These are phyloP conservation scores for Neovahlkampfia damariscottae DNA, from an alignment of 78 protist genomes.

Conservation along the genomic window DNA sequence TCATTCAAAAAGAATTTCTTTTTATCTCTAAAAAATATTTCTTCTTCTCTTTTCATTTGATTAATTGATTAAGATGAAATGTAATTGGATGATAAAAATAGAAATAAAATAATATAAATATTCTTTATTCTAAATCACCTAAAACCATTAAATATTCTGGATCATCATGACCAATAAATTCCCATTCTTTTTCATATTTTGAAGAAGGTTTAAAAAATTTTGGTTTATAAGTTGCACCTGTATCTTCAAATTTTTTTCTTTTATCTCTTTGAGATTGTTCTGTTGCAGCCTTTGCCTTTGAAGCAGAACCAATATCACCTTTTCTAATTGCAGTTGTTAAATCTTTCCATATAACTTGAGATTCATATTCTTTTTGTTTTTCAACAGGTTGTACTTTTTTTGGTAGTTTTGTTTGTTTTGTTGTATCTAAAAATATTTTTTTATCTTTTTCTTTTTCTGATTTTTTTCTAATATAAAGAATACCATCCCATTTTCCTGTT, in stretches of 20 bases:
- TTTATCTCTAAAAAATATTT: too few relatives aligned
- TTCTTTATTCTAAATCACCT: neutral
- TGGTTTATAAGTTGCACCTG: neutral
- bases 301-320: neutral
- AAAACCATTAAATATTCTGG: too few relatives aligned
- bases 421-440: neutral
- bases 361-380: neutral
- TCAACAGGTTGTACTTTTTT: neutral
- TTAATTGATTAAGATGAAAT: too few relatives aligned
- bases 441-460: neutral
- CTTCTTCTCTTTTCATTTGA: too few relatives aligned
- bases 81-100: too few relatives aligned
- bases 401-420: neutral
- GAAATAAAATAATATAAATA: neutral
- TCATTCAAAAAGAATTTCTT: too few relatives aligned
- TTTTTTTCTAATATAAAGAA: neutral
- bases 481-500: constrained; percentile 38
- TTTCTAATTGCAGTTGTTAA: neutral
- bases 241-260: neutral
- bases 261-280: neutral
- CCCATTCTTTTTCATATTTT: neutral
- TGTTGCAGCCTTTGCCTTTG: neutral
- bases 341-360: neutral
- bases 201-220: neutral
- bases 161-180: neutral